Evolutionary conservation across 352 stramenopile genomes (phyloP), one percentile per base, ranked within the genome.

Genomic region (Blastocystis sp.): DNA sequence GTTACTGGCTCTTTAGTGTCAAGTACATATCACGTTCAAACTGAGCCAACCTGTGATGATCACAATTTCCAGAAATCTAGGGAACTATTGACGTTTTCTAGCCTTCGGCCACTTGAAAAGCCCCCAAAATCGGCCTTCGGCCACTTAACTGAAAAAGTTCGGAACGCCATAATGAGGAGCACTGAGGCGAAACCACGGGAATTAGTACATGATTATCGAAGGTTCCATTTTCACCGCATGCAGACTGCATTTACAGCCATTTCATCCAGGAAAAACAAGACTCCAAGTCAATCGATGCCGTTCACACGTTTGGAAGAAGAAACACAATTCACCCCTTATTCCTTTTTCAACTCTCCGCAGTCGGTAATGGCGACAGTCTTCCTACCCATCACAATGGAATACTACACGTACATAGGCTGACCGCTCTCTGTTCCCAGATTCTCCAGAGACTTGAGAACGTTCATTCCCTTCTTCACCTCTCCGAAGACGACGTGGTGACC

Each of bases 401-500:
- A 11, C n/a, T 18, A 61, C 18, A 16, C n/a, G 4, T 78, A 78
- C 67, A 78, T 54, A 14, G 67, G 67, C 9, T 7, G 14, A 9
- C 67, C 67, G 36, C 46, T 65, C 36, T 78, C 88, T 1, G 87
- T 91, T 34, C 53, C 57, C 9, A 90, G 85, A 69, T 77, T 88
- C 85, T 92, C 90, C 57, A 92, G 65, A 32, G 44, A 44, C 29
- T 90, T 77, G 51, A 92, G 84, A 0, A 90, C 87, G 9, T 46
- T 76, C 29, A 77, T 84, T 77, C 88, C 89, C 61, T 90, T 87
- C 46, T 88, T 89, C 9, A 96, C 93, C 84, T 92, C 91, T 49
- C 95, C 95, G 89, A 98, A 98, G 4, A 98, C 96, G 46, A 97
- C 94, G 91, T 99, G 96, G 90, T 97, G 97, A 87, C 92, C 93